Base-by-base conservation (phyloP, 768 basidiomycete genomes). In the Omphalotus guepiniiformis region DNA sequence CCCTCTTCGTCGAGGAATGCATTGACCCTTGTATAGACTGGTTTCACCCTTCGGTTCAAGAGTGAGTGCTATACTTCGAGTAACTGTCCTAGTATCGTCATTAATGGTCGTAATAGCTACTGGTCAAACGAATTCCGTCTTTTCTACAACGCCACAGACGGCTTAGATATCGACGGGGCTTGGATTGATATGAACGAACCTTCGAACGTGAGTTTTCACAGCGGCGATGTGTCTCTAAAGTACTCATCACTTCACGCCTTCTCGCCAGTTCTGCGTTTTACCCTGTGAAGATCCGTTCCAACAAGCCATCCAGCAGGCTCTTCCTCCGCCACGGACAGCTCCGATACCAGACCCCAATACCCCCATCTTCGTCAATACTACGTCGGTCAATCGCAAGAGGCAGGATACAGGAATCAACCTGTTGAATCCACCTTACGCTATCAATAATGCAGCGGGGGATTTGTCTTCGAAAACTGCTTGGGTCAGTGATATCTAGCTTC, bases 181-280 rank as follows among this genome's bases (percentile, higher is more conserved):
- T 87, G 85, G 86, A 84, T 85, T 21, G 82, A 84, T 53, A 84
- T 83, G 83, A 85, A 87, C 58, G 84, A 86, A 50, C 84, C 85
- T 5, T 62, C 82, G 3, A 85, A 74, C 50, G 83, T 85, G 53
- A 21, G 76, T 58, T 16, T 21, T 27, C 19, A 15, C 13, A n/a
- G n/a, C n/a, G n/a, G n/a, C n/a, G n/a, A n/a, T n/a, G n/a, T n/a
- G n/a, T n/a, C n/a, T n/a, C n/a, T n/a, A n/a, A n/a, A n/a, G n/a
- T n/a, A n/a, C n/a, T n/a, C n/a, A n/a, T n/a, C n/a, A n/a, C n/a
- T n/a, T n/a, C n/a, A n/a, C n/a, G n/a, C n/a, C n/a, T n/a, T n/a
- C n/a, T n/a, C n/a, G n/a, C 40, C 48, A 83, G 80, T 85, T 85
- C 66, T 86, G 83, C 64, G 64, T 69, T 35, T 66, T 74, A 19